Base-by-base conservation (phyloP, 1,284 basidiomycete genomes). In the Peniophora sp. region DNA sequence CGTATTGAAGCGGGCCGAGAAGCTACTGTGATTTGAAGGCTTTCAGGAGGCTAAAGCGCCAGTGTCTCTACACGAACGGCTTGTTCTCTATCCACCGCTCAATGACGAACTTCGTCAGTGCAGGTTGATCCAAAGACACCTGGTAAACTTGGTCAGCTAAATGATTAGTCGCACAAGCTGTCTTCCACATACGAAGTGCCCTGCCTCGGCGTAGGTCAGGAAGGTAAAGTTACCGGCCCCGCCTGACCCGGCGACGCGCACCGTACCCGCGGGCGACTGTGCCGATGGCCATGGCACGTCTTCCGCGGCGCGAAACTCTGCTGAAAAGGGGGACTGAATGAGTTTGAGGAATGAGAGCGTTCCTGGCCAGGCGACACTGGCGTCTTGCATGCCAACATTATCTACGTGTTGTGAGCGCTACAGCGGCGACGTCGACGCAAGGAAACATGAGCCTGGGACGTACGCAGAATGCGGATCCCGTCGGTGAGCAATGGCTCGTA, bases 311-410 rank as follows among this genome's bases (percentile, higher is more conserved):
- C 59, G 50, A 52, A 68, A 68, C n/a, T 56, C 56, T 0, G 55
- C 43, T 43, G 64, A 64, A 57, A 58, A 64, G 5, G 56, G 62
- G 8, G 59, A 55, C 36, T 52, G 55, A 6, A 67, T 48, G 23
- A 62, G 54, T 44, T 63, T 64, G 17, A 68, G 55, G 44, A 54
- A 53, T 24, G 58, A 58, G 22, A 62, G 49, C 20, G 61, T 54
- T 3, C 64, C 66, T 2, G 60, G 63, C 63, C 62, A 65, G 14
- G 58, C 57, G 47, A 63, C 65, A 54, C 64, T 68, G 1, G 60
- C 64, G 49, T 67, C 66, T 47, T 62, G 58, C 11, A 54, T 55
- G 3, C 65, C 66, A 44, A 66, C 52, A 47, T 62, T 65, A 51
- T 67, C 66, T 62, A 34, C 37, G 37, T 15, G 24, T n/a, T 43